These are phyloP conservation scores for Tulasnella sp. DNA, from an alignment of 768 basidiomycete genomes.

Conservation along the genomic window DNA sequence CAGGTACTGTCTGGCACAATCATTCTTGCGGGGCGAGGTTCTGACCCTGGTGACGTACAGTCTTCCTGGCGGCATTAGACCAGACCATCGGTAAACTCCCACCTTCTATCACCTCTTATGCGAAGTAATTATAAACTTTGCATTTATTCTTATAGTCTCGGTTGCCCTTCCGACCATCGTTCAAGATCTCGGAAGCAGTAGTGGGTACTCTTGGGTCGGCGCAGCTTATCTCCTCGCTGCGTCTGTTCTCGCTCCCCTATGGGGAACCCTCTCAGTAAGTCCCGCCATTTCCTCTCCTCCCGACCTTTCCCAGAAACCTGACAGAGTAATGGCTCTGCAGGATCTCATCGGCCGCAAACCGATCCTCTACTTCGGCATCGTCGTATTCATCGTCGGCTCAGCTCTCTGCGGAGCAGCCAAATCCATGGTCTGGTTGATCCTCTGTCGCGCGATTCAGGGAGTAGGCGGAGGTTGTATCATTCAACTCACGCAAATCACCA, in stretches of 20 bases:
- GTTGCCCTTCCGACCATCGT: constrained; percentile 75
- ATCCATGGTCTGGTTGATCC: constrained; percentile 70
- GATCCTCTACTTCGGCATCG: constrained; percentile 61
- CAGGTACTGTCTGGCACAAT: not conserved
- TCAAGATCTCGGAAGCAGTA: constrained; percentile 56
- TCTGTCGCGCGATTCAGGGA: constrained; percentile 74
- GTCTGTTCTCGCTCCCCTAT: constrained; percentile 21
- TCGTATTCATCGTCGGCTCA: constrained; percentile 70
- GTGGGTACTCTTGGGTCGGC: constrained; percentile 68
- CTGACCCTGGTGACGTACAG: not conserved
- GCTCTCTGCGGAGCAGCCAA: constrained; percentile 80
- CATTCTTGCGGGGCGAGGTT: not conserved
- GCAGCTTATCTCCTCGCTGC: constrained; percentile 66
- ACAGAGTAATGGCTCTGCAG: constrained; percentile 42
- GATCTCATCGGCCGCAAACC: constrained; percentile 56
- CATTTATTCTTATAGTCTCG: not conserved
- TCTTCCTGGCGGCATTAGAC: constrained; percentile 46
- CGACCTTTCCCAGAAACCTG: not conserved
- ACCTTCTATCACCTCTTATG: no score
- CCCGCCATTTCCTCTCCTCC: not conserved
- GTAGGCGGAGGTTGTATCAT: constrained; percentile 79
- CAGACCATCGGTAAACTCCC: constrained; percentile 34
- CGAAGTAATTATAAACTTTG: not conserved
- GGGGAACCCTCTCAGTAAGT: constrained; percentile 24
- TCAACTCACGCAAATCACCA: constrained; percentile 67